phyloP scores from a whole-genome alignment of 169 alveolate genomes.

The Plasmodium sp. region DNA sequence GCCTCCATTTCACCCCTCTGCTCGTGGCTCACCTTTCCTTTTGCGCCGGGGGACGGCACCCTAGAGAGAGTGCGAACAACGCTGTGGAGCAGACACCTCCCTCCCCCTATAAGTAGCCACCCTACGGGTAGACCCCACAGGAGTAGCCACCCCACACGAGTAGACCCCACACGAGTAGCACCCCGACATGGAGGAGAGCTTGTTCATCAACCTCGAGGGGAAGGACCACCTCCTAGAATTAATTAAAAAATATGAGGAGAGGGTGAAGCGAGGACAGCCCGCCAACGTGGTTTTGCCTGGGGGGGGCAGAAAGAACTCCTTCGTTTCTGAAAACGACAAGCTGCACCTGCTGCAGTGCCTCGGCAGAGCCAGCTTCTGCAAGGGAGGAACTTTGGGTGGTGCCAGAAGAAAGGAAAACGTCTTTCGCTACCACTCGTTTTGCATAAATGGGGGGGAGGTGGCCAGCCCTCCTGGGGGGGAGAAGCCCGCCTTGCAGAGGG shows the following conservation, averaged over 20 bases:
- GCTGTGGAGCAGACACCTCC: not conserved
- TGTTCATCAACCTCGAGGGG: not conserved
- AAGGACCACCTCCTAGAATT: not conserved
- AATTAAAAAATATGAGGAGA: not conserved
- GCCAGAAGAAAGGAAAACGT: conserved; percentile 14
- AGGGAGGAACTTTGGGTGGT: not conserved
- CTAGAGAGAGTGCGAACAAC: not conserved
- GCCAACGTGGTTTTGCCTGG: not conserved
- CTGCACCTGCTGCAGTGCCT: conserved; percentile 7
- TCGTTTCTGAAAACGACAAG: conserved; percentile 36
- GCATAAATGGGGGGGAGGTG: not conserved
- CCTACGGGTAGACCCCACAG: not conserved
- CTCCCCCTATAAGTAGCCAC: not conserved
- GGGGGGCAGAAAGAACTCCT: not conserved
- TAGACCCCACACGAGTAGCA: not conserved
- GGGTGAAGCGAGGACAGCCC: not conserved
- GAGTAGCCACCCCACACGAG: no score
- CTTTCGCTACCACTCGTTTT: conserved; percentile 39
- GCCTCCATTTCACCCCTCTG: not conserved
- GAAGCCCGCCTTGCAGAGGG: not conserved
- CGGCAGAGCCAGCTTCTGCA: not conserved
- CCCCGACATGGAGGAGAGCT: conserved; percentile 3
- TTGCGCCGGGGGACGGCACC: not conserved
- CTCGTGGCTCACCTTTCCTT: not conserved
- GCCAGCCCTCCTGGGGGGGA: not conserved